These are phyloP conservation scores for Tolypocladium ovalisporum DNA, from an alignment of 2,329 filamentous ascomycete species.

Conservation along the genomic window DNA sequence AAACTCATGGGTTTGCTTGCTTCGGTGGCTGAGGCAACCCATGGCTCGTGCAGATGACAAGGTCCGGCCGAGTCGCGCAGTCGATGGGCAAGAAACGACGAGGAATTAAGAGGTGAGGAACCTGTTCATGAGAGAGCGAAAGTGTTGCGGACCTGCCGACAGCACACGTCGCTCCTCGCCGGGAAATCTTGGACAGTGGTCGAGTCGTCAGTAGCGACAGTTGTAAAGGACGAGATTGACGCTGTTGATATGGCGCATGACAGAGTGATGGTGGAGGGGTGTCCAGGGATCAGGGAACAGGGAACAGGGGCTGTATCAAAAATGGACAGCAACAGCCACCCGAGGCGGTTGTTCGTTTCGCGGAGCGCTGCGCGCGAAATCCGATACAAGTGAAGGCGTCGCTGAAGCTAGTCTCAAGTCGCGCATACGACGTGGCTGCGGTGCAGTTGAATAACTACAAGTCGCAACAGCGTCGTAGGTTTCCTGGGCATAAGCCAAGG, in stretches of 20 bases:
- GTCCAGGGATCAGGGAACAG: too few relatives aligned
- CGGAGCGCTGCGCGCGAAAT: background rate
- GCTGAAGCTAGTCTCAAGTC: background rate
- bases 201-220: background rate
- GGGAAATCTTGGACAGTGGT: constrained; percentile 35
- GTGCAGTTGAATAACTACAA: background rate
- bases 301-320: background rate
- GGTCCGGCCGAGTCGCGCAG: constrained; percentile 2
- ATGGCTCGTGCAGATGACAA: constrained; percentile 31
- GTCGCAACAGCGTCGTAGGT: background rate
- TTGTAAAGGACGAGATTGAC: background rate
- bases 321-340: too few relatives aligned
- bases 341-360: background rate
- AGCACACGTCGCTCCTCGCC: constrained; percentile 37
- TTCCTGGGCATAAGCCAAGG: background rate
- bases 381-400: background rate
- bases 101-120: background rate
- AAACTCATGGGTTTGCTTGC: constrained; percentile 52
- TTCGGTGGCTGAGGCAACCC: constrained; percentile 53
- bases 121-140: background rate
- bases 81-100: constrained; percentile 5
- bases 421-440: background rate
- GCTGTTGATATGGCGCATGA: background rate
- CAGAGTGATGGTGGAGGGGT: background rate
- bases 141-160: constrained; percentile 26